Base-by-base conservation (phyloP, 2,329 filamentous ascomycete genomes). In the Cladobotryum mycophilum region DNA sequence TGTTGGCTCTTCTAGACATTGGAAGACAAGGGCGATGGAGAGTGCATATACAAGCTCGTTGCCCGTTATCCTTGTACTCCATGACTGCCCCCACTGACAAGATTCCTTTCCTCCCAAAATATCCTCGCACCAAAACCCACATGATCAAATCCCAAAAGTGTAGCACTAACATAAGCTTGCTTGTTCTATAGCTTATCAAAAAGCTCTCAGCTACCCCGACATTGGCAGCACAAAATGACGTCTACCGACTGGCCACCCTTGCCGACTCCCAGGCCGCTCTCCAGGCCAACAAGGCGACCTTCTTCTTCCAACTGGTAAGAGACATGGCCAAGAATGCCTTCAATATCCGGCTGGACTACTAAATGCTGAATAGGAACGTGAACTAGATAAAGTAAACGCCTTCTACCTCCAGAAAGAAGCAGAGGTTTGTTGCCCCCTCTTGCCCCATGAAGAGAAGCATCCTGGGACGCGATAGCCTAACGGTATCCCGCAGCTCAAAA, bases 321-420 rank as follows among this genome's bases (percentile, higher is more conserved):
- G 47, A 17, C 54, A 52, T 52, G 47, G 48, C 56, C 47, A 18
- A 50, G 6, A 30, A 30, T 8, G 25, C 25, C 25, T 8, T 30
- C 25, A 30, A 30, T 30, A 30, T 8, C 25, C 58, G 43, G 44
- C 34, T 45, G 55, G 55, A 36, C 56, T 70, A 55, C 72, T 79
- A 55, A 80, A 61, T n/a, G 53, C 49, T 40, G 52, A 58, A 54
- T 67, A 96, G 90, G 93, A 99, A 78, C 85, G 93, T 61, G 93
- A 99, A 70, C 81, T 99, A 49, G 93, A 97, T 70, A 99, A 97
- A 69, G 93, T 99, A 70, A 99, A 99, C 70, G 89, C 84, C 13
- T 96, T 96, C 70, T 99, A 99, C 67, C 72, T 97, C 35, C 93
- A 97, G 67, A 99, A 99, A 67, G 93, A 99, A 72, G 91, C 90